These are phyloP conservation scores for Salix exigua DNA, from an alignment of 345 rosid genomes.

Conservation along the genomic window DNA sequence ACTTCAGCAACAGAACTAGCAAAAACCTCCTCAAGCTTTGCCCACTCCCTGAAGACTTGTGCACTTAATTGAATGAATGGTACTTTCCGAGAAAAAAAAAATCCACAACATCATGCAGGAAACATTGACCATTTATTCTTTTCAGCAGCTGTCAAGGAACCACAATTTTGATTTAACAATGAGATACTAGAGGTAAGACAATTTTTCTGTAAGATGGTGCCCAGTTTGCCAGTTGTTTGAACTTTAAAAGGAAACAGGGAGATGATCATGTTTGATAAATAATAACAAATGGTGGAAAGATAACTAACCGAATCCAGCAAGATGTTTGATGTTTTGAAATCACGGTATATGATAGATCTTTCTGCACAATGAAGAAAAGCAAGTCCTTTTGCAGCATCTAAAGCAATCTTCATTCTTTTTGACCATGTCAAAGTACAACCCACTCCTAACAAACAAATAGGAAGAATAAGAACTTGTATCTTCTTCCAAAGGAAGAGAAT, in stretches of 20 bases:
- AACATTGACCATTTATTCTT: background rate
- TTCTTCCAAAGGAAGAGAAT: background rate
- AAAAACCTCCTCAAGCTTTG: background rate
- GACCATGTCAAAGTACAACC: slow-evolving; percentile 91
- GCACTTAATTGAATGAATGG: background rate
- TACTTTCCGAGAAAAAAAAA: background rate
- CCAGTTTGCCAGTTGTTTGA: background rate
- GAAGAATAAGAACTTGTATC: slow-evolving; percentile 2
- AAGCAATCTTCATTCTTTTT: slow-evolving; percentile 87
- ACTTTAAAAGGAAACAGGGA: background rate
- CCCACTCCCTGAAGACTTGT: background rate
- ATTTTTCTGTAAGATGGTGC: slow-evolving; percentile 4
- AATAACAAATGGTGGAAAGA: background rate
- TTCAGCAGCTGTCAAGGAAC: background rate
- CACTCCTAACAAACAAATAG: slow-evolving; percentile 52
- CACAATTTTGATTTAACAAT: background rate
- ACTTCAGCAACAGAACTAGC: slow-evolving; percentile 24
- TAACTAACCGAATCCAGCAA: slow-evolving; percentile 73
- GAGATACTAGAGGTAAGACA: background rate
- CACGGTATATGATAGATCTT: slow-evolving; percentile 88
- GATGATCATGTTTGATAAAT: background rate
- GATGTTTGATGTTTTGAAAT: slow-evolving; percentile 95
- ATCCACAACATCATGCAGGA: background rate
- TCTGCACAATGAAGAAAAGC: slow-evolving; percentile 93
- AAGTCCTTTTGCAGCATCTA: slow-evolving; percentile 90